Evolutionary conservation across 176 grass and related monocot species (phyloP).

Genomic region (Typha latifolia): DNA sequence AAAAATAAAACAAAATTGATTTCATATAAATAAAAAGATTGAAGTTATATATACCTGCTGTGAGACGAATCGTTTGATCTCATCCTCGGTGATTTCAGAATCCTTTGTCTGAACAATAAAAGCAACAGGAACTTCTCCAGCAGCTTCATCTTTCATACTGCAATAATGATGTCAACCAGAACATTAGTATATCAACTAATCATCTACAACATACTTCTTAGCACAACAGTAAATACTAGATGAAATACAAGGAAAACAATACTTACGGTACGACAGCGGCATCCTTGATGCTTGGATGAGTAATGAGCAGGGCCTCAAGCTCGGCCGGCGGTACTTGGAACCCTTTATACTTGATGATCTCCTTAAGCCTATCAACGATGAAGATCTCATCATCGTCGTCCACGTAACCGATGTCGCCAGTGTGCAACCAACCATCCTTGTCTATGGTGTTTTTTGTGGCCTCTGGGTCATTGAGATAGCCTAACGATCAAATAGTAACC

Average conservation of each 20-base stretch:
- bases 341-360: slow-evolving; percentile 95
- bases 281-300: slow-evolving; percentile 64
- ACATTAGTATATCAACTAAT: not conserved
- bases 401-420: slow-evolving; percentile 80
- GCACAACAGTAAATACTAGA: no score
- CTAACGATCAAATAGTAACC: slow-evolving; percentile 14
- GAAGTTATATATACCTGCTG: slow-evolving; percentile 41
- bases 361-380: slow-evolving; percentile 91
- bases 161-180: not conserved
- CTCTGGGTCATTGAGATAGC: slow-evolving; percentile 78
- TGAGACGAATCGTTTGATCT: slow-evolving; percentile 74
- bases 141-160: slow-evolving; percentile 75
- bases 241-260: not conserved
- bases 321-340: slow-evolving; percentile 91
- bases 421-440: slow-evolving; percentile 81
- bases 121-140: slow-evolving; percentile 73
- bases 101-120: slow-evolving; percentile 51
- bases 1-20: no score
- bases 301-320: slow-evolving; percentile 81
- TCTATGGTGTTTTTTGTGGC: slow-evolving; percentile 82
- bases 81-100: slow-evolving; percentile 58
- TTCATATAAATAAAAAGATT: not conserved
- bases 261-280: slow-evolving; percentile 89
- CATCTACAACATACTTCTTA: not conserved
- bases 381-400: slow-evolving; percentile 84